Evolutionary conservation across 148 eudicot genomes (phyloP), one percentile per base, ranked within the genome.

Genomic region (Persicaria maculosa): DNA sequence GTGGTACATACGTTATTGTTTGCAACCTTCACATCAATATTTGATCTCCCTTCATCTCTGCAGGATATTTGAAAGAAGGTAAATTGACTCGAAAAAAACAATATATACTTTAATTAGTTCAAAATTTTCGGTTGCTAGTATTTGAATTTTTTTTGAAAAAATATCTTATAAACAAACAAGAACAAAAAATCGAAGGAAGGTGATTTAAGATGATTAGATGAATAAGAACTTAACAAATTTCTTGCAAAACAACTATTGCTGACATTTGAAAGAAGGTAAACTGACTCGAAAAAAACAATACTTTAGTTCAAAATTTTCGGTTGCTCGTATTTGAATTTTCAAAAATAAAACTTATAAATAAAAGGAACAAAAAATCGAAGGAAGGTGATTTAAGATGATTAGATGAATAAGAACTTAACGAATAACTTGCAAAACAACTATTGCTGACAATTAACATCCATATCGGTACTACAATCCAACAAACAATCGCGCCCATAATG

Each of bases 401-500:
- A 31, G 40, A 31, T 36, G 70, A 65, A 40, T 65, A 40, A 40
- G 19, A 65, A 40, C 70, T 40, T 65, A 40, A 65, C 70, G 43
- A 40, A 65, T 65, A 1, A 40, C 46, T 65, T 65, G 70, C 70
- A n/a, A 65, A 65, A 17, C 70, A 65, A 17, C 15, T 65, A 17
- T 65, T 65, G 70, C 47, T 40, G 47, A 65, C 15, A 40, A 65
- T 43, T 65, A 65, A 46, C 45, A 65, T 36, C 47, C 17, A 36
- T n/a, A 40, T 43, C 45, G 47, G 16, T 5, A 65, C 8, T 12
- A 65, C 20, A 43, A 65, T 17, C 70, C 70, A 65, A 4, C 70
- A 46, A 65, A 40, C 19, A 65, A 65, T 65, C 70, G 19, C 70
- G 46, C 43, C 70, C 70, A 65, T 65, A 22, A 55, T 55, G 20